These are phyloP conservation scores for Cenchrus fungigraminus DNA, from an alignment of 176 grass and related monocot genomes.

Conservation along the genomic window DNA sequence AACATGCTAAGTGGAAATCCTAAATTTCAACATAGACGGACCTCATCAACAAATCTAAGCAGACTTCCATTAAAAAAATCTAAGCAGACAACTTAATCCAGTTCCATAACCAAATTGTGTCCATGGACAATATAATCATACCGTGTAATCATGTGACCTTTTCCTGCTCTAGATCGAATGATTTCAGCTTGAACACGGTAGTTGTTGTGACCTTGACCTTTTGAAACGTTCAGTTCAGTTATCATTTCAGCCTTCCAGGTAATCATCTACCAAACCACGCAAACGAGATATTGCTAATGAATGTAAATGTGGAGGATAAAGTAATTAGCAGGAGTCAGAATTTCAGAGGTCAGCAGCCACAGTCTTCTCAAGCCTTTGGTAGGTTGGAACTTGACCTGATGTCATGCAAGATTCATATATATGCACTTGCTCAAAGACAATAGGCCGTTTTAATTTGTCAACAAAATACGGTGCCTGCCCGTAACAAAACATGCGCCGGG, in stretches of 20 bases:
- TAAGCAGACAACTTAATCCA: background rate
- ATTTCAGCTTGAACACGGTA: background rate
- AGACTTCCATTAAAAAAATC: too few relatives aligned
- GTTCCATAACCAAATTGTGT: slow-evolving; percentile 6
- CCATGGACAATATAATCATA: slow-evolving; percentile 5
- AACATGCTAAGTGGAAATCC: background rate
- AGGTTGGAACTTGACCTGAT: slow-evolving; percentile 40
- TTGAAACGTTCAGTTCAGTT: slow-evolving; percentile 39
- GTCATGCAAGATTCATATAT: background rate
- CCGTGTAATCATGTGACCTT: slow-evolving; percentile 1
- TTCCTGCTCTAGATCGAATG: slow-evolving; percentile 9
- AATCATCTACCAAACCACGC: slow-evolving; percentile 11
- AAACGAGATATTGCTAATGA: slow-evolving; percentile 17
- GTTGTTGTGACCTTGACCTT: slow-evolving; percentile 45
- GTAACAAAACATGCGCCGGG: background rate
- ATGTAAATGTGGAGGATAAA: background rate
- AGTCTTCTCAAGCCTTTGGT: slow-evolving; percentile 22
- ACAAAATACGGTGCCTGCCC: slow-evolving; percentile 17
- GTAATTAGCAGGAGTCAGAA: background rate
- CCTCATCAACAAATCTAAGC: background rate
- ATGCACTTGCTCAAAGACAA: background rate
- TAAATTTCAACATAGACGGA: background rate
- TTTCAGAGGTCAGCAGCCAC: background rate
- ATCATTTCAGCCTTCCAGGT: slow-evolving; percentile 11
- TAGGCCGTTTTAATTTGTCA: background rate